phyloP scores from a whole-genome alignment of 768 basidiomycete genomes.

The Hebeloma cylindrosporum region DNA sequence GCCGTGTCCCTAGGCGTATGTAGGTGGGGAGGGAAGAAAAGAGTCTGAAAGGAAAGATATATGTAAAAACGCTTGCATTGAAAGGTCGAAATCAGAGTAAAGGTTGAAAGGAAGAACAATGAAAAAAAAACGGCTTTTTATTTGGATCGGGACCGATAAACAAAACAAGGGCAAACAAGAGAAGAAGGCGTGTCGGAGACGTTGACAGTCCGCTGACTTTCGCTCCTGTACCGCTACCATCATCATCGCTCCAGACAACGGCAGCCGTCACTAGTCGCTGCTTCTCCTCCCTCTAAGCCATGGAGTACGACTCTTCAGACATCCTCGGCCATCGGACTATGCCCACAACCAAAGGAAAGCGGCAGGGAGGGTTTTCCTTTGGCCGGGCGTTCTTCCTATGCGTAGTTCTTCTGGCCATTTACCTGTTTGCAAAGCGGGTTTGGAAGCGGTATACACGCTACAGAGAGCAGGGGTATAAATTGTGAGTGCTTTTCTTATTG shows the following conservation, averaged over 20 bases:
- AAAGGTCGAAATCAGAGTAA: slow-evolving; percentile 12
- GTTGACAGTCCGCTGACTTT: slow-evolving; percentile 19
- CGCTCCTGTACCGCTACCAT: slow-evolving; percentile 35
- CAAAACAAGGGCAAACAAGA: slow-evolving; percentile 35
- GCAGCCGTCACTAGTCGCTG: slow-evolving; percentile 31
- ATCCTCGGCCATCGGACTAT: slow-evolving; percentile 63
- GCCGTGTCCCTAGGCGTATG: slow-evolving; percentile 80
- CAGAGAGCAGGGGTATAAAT: slow-evolving; percentile 62
- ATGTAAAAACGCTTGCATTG: slow-evolving; percentile 13
- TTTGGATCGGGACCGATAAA: slow-evolving; percentile 18
- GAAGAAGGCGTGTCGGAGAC: slow-evolving; percentile 29
- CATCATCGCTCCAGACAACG: slow-evolving; percentile 28
- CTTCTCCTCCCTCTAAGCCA: slow-evolving; percentile 34
- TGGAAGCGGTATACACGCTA: slow-evolving; percentile 53
- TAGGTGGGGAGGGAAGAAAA: slow-evolving; percentile 47
- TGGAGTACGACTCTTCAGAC: slow-evolving; percentile 70
- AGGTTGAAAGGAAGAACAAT: slow-evolving; percentile 5
- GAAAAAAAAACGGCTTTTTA: slow-evolving; percentile 18
- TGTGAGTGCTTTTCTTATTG: slow-evolving; percentile 42
- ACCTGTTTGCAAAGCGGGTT: slow-evolving; percentile 37
- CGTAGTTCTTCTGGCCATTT: slow-evolving; percentile 36
- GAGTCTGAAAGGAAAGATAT: slow-evolving; percentile 10
- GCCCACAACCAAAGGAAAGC: slow-evolving; percentile 32
- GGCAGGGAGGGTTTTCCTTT: slow-evolving; percentile 32
- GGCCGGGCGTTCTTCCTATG: slow-evolving; percentile 39